Percentiles rank a stretch among this genome's conserved stretches.
Evolutionary conservation across 108 stramenopile species (phyloP).

Genomic region (Schizochytrium sp.): DNA sequence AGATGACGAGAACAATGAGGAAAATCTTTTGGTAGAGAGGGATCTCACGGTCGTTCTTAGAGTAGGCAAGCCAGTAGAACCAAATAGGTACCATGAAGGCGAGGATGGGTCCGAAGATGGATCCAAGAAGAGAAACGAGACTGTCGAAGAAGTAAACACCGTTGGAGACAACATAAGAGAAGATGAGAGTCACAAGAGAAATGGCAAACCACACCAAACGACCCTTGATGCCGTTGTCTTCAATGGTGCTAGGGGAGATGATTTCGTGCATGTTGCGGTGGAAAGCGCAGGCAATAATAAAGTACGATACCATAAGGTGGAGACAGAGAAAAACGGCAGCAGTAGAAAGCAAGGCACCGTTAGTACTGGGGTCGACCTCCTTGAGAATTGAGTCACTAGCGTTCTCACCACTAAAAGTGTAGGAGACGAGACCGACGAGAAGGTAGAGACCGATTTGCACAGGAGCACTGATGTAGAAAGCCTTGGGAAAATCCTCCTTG

Average conservation of each 20-base stretch:
- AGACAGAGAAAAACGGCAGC: neutral
- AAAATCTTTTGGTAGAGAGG: neutral
- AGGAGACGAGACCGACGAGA: slow-evolving; percentile 15
- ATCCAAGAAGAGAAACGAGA: slow-evolving; percentile 27
- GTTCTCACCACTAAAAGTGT: neutral
- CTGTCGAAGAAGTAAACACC: slow-evolving; percentile 28
- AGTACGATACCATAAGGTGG: slow-evolving; percentile 34
- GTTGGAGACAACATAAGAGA: slow-evolving; percentile 3
- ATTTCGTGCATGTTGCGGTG: neutral
- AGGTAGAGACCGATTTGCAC: slow-evolving; percentile 25
- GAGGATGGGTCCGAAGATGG: slow-evolving; percentile 40
- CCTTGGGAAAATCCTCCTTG: neutral
- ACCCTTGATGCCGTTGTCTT: neutral
- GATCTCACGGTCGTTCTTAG: neutral
- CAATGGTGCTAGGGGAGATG: neutral
- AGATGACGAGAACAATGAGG: neutral
- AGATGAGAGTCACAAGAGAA: neutral
- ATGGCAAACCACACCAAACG: slow-evolving; percentile 8
- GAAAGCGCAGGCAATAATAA: neutral
- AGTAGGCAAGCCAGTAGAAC: neutral
- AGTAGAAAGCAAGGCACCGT: neutral
- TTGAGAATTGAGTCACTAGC: slow-evolving; percentile 12
- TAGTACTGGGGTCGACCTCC: neutral
- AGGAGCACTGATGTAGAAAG: neutral
- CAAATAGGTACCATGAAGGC: neutral